Evolutionary conservation across 306 rosid genomes (phyloP).

Genomic region (Benincasa hispida): DNA sequence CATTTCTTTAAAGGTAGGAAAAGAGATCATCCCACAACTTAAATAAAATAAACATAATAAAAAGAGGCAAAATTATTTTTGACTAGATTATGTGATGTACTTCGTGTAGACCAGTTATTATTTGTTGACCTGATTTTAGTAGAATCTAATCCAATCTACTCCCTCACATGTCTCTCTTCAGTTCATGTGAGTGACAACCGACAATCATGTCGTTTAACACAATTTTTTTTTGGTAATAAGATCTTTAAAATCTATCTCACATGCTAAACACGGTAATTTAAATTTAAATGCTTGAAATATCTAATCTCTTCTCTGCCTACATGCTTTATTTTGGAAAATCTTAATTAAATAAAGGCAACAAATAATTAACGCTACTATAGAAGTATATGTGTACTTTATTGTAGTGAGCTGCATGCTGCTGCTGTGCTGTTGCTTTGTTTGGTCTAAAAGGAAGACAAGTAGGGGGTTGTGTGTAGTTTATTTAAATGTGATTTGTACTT

Average conservation of each 20-base stretch:
- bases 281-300: too few relatives aligned
- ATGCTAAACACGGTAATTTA: not conserved
- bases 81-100: not conserved
- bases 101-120: not conserved
- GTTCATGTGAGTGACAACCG: slow-evolving; percentile 9
- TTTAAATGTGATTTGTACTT: not conserved
- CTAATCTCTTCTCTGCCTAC: too few relatives aligned
- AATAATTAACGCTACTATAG: not conserved
- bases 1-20: not conserved
- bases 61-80: not conserved
- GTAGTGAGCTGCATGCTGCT: not conserved
- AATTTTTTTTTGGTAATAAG: not conserved
- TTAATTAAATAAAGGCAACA: not conserved
- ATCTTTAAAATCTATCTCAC: not conserved
- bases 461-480: not conserved
- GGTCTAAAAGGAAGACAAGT: not conserved
- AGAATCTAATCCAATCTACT: not conserved
- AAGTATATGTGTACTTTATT: not conserved
- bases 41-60: not conserved
- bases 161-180: not conserved
- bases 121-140: not conserved
- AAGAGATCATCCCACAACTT: not conserved
- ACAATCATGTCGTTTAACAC: not conserved
- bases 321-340: not conserved
- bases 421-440: not conserved